These are phyloP conservation scores for Histomonas meleagridis DNA, from an alignment of 208 protist genomes.

Conservation along the genomic window DNA sequence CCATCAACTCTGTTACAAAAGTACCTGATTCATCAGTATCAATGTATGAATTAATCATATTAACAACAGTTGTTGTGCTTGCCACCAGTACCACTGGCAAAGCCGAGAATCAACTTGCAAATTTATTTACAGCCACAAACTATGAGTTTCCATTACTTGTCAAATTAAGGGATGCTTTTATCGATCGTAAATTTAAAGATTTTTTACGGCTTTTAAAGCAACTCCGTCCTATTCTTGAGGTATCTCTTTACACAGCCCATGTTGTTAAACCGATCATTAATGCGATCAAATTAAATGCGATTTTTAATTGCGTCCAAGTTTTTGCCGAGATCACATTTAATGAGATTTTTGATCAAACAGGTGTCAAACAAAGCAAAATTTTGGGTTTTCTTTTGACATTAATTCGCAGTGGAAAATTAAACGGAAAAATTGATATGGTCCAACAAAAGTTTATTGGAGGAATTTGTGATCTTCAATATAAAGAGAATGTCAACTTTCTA, in stretches of 20 bases:
- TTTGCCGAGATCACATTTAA: background rate
- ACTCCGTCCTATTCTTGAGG: background rate
- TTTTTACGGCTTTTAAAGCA: background rate
- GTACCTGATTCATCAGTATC: no score
- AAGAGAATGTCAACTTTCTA: no score
- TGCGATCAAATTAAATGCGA: background rate
- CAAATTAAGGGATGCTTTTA: background rate
- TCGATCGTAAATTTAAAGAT: background rate
- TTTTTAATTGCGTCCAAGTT: background rate
- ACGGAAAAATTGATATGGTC: background rate
- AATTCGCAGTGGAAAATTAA: background rate
- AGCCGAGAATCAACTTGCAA: background rate
- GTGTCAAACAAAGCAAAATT: background rate
- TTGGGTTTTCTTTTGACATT: background rate
- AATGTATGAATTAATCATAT: background rate
- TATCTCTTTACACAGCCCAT: background rate
- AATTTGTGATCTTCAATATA: background rate
- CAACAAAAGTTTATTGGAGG: background rate
- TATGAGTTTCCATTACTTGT: background rate
- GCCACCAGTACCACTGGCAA: background rate
- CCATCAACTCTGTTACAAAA: background rate
- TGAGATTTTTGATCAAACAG: background rate
- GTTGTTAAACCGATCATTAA: background rate
- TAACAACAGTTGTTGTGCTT: background rate
- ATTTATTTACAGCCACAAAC: background rate